Conservation (phyloP, 2,329 filamentous ascomycete genomes). For the Pseudohalonectria lignicola region DNA sequence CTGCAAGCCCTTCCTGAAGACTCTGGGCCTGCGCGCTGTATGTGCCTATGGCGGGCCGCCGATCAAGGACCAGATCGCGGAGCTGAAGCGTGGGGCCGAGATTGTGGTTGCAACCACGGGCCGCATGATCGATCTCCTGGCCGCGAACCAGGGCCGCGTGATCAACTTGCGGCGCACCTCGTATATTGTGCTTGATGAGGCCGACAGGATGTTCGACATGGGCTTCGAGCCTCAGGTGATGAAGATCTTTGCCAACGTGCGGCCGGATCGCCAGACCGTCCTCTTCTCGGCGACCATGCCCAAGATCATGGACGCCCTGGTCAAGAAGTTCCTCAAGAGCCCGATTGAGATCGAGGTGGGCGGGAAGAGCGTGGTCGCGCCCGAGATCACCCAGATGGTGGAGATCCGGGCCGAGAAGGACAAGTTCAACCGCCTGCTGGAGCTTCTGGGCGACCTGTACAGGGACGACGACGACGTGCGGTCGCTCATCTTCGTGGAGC, state of each 20-base stretch:
- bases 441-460: conserved; percentile 80
- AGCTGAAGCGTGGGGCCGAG: conserved; percentile 88
- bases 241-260: conserved; percentile 87
- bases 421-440: conserved; percentile 76
- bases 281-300: conserved; percentile 97
- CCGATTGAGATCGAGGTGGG: conserved; percentile 90
- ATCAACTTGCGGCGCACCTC: conserved; percentile 83
- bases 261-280: conserved; percentile 86
- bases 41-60: conserved; percentile 92
- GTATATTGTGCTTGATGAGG: conserved; percentile 93
- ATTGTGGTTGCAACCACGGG: conserved; percentile 93
- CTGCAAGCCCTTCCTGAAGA: conserved; percentile 88
- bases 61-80: conserved; percentile 95
- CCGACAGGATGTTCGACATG: conserved; percentile 99
- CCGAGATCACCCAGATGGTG: conserved; percentile 87
- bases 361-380: conserved; percentile 75
- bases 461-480: conserved; percentile 81
- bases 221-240: conserved; percentile 97
- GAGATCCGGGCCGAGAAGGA: conserved; percentile 72
- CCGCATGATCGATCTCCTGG: conserved; percentile 88
- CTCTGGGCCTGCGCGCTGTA: conserved; percentile 72
- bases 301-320: conserved; percentile 80
- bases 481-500: conserved; percentile 82
- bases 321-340: conserved; percentile 75
- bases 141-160: conserved; percentile 87